These are phyloP conservation scores for Isabelozyma gotoi DNA, from an alignment of 805 yeast genomes.

Conservation along the genomic window DNA sequence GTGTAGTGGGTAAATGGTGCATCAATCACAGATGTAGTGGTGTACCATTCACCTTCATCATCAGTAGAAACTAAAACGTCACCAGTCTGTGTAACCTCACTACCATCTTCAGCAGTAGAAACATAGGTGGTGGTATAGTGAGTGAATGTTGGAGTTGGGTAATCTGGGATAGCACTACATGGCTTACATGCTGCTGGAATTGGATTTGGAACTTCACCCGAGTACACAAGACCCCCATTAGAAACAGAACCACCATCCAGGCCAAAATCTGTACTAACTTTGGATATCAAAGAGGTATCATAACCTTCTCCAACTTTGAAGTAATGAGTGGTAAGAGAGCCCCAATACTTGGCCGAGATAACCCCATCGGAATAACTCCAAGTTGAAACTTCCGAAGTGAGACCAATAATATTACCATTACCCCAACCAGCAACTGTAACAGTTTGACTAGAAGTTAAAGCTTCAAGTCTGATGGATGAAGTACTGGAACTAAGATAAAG, in stretches of 20 bases:
- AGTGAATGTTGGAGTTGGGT: slow-evolving; percentile 4
- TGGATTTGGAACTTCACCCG: slow-evolving; percentile 2
- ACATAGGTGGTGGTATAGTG: slow-evolving; percentile 11
- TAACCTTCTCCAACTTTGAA: neutral
- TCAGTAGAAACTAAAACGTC: slow-evolving; percentile 13
- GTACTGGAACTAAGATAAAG: slow-evolving; percentile 12
- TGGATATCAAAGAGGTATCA: neutral
- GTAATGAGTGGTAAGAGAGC: too few relatives aligned
- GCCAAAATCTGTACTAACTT: neutral
- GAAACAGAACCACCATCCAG: neutral
- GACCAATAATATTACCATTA: slow-evolving; percentile 25
- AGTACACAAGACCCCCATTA: neutral
- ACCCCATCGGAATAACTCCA: slow-evolving; percentile 1
- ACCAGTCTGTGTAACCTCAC: slow-evolving; percentile 15
- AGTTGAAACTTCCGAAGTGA: slow-evolving; percentile 13
- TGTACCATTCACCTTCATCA: slow-evolving; percentile 7
- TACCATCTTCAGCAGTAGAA: slow-evolving; percentile 10
- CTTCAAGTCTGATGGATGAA: slow-evolving; percentile 9
- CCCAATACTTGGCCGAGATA: neutral
- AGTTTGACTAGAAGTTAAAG: slow-evolving; percentile 16
- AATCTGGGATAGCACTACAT: slow-evolving; percentile 1
- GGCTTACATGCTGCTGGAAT: slow-evolving; percentile 3
- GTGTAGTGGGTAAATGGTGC: neutral
- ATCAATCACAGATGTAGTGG: slow-evolving; percentile 7
- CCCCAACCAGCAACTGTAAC: slow-evolving; percentile 27